Evolutionary conservation across 371 early-diverging fungal species (phyloP).

Genomic region (Rhizomucor miehei): DNA sequence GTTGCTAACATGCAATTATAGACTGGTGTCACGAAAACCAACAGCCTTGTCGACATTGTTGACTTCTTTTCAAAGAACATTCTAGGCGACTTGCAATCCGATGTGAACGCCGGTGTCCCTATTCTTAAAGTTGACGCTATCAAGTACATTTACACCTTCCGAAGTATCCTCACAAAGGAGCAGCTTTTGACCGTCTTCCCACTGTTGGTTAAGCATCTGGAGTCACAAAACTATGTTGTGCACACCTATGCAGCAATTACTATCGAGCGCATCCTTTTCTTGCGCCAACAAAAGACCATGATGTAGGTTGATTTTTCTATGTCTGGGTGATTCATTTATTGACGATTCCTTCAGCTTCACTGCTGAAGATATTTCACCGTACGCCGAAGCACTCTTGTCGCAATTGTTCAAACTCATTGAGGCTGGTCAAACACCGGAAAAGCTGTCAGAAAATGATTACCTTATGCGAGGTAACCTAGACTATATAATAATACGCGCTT

Average conservation of each 20-base stretch:
- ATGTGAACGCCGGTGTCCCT: constrained; percentile 71
- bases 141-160: constrained; percentile 89
- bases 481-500: neutral
- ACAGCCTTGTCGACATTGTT: constrained; percentile 74
- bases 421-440: constrained; percentile 66
- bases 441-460: constrained; percentile 95
- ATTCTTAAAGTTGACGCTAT: constrained; percentile 93
- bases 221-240: constrained; percentile 78
- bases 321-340: neutral
- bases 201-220: constrained; percentile 76
- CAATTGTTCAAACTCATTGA: constrained; percentile 78
- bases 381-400: constrained; percentile 65
- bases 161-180: constrained; percentile 79
- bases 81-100: constrained; percentile 74
- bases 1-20: constrained; percentile 7
- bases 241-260: constrained; percentile 92
- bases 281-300: constrained; percentile 66
- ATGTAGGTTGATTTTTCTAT: constrained; percentile 44
- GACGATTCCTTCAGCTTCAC: constrained; percentile 48
- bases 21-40: constrained; percentile 79
- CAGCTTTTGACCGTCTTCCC: constrained; percentile 78
- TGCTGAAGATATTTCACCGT: constrained; percentile 67
- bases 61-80: constrained; percentile 84
- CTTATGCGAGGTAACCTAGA: constrained; percentile 80
- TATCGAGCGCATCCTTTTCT: constrained; percentile 86